phyloP scores from a whole-genome alignment of 257 asterid species.

The Voacanga thouarsii region DNA sequence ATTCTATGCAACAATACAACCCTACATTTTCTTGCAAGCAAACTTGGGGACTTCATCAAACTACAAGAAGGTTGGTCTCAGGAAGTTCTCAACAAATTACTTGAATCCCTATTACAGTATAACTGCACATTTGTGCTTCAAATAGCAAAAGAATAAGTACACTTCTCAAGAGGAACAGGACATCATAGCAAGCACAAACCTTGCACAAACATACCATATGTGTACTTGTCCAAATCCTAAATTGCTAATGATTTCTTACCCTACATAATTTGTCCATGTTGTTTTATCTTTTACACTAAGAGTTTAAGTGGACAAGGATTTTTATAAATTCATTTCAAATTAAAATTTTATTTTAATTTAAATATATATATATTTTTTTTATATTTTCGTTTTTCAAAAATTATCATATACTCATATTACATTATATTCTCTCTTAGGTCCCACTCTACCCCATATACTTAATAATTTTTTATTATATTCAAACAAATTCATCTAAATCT shows the following conservation, averaged over 20 bases:
- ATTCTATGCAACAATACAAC: neutral
- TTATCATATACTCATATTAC: too few relatives aligned
- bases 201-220: neutral
- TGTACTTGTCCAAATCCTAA: too few relatives aligned
- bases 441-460: too few relatives aligned
- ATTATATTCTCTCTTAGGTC: too few relatives aligned
- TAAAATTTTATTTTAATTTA: too few relatives aligned
- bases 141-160: neutral
- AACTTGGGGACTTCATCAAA: neutral
- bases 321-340: too few relatives aligned
- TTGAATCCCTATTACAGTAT: neutral
- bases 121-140: neutral
- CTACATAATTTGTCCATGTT: neutral
- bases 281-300: neutral
- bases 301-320: too few relatives aligned
- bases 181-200: neutral
- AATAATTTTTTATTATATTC: too few relatives aligned
- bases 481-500: too few relatives aligned
- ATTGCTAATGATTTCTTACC: neutral
- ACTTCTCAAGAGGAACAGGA: constrained; percentile 1
- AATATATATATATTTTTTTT: too few relatives aligned
- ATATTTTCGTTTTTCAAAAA: too few relatives aligned
- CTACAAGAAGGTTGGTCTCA: neutral
- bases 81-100: neutral
- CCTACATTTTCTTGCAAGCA: neutral